Percentiles rank a stretch among this genome's conserved stretches.
phyloP scores from a whole-genome alignment of 768 basidiomycete species.

The Cantharellus cinnabarinus region DNA sequence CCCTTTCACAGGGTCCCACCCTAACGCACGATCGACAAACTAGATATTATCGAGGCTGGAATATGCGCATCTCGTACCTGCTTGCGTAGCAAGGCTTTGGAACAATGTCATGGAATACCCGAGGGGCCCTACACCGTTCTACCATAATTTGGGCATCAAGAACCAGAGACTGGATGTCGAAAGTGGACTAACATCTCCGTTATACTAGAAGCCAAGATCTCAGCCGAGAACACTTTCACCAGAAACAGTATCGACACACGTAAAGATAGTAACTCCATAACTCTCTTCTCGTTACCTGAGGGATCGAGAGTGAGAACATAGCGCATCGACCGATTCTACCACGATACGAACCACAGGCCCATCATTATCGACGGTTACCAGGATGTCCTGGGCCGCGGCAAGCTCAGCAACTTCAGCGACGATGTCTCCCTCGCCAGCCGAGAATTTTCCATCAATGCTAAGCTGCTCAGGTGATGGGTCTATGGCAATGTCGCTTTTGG shows the following conservation, averaged over 20 bases:
- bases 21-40: constrained; percentile 11
- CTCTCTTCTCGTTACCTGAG: constrained; percentile 49
- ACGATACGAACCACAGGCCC: not conserved
- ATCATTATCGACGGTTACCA: not conserved
- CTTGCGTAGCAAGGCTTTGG: constrained; percentile 45
- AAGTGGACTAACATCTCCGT: not conserved
- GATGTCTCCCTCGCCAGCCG: too few relatives aligned
- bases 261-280: constrained; percentile 53
- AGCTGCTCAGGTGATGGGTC: too few relatives aligned
- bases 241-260: not conserved
- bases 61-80: constrained; percentile 15
- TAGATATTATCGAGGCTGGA: not conserved
- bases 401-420: too few relatives aligned
- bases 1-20: constrained; percentile 49
- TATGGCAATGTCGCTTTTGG: not conserved
- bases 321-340: not conserved
- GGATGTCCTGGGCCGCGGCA: too few relatives aligned
- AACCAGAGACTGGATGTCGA: not conserved
- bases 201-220: not conserved
- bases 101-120: constrained; percentile 53
- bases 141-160: constrained; percentile 10
- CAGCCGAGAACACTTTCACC: not conserved
- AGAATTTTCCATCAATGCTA: too few relatives aligned
- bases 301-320: constrained; percentile 11
- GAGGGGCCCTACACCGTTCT: constrained; percentile 7